phyloP scores from a whole-genome alignment of 495 filamentous ascomycete species.

The Bombardia bombarda region DNA sequence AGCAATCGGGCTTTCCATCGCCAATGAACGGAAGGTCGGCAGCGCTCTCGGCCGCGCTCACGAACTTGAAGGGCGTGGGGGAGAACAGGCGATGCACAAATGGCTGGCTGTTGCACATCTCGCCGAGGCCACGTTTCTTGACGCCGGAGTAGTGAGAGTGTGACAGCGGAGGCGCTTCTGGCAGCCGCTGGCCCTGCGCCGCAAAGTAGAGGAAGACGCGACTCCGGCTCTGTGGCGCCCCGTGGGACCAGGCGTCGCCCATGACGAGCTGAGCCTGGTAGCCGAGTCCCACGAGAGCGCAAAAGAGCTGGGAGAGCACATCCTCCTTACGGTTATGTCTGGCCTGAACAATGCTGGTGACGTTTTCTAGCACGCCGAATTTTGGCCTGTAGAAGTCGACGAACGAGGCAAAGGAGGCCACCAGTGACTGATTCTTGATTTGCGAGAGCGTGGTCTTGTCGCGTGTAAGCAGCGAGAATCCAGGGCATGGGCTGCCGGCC shows the following conservation, averaged over 20 bases:
- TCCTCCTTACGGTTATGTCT: conserved; percentile 38
- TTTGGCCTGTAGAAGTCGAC: conserved; percentile 66
- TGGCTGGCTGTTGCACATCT: conserved; percentile 48
- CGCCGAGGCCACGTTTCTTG: conserved; percentile 37
- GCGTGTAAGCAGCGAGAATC: conserved; percentile 55
- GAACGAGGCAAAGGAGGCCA: conserved; percentile 64
- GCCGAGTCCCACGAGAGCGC: conserved; percentile 60
- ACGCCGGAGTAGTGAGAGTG: conserved; percentile 46
- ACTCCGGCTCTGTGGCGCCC: conserved; percentile 51
- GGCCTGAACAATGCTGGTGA: conserved; percentile 47
- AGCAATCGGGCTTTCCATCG: conserved; percentile 45
- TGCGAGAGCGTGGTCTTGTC: conserved; percentile 36
- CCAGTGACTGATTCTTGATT: conserved; percentile 58
- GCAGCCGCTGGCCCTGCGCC: conserved; percentile 49
- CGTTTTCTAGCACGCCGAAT: conserved; percentile 69
- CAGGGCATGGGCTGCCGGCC: conserved; percentile 67
- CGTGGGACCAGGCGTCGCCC: conserved; percentile 61
- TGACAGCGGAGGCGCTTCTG: conserved; percentile 46
- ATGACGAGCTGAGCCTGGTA: conserved; percentile 60
- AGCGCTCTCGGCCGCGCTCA: conserved; percentile 40
- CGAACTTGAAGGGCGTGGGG: conserved; percentile 48
- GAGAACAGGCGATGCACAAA: conserved; percentile 46
- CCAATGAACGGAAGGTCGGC: conserved; percentile 52
- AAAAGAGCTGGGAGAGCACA: conserved; percentile 59
- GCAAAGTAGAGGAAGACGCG: conserved; percentile 60